Evolutionary conservation across 768 basidiomycete species (phyloP), one percentile per base, ranked within the genome.

Genomic region (Brasilioporus rufonigricans): DNA sequence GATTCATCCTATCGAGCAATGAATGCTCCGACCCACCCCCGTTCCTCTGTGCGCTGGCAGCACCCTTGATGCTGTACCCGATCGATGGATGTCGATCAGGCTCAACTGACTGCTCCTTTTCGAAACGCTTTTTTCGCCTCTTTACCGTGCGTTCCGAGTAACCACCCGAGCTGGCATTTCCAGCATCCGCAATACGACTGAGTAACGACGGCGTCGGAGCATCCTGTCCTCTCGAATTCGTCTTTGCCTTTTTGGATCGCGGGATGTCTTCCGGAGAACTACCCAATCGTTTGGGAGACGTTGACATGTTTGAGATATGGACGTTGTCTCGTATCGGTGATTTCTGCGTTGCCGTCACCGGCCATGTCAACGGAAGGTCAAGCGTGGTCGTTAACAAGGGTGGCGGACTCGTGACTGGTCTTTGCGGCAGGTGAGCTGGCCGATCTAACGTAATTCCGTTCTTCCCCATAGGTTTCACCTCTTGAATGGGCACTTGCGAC

Each of bases 21-120:
- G 71, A 70, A 10, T 63, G 57, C 48, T 59, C 57, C 13, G 48
- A 31, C 36, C 51, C 56, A 32, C 53, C 50, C 54, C 56, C 65
- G 32, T 58, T 59, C 57, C 61, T 63, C 50, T 55, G 58, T 43
- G 61, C 69, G 43, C 51, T 74, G 43, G 81, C 82, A 24, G 82
- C 82, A 48, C 82, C 82, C 60, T 77, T 81, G 59, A 83, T 83
- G 58, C 78, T 81, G 57, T 69, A 77, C 38, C 79, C 81, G n/a
- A 71, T 73, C 39, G 66, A 63, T 12, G 76, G 74, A 58, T 61
- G 61, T 54, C 65, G 69, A 61, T 74, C 69, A 50, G 63, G 63
- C 44, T 71, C 69, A 39, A 63, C 57, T 39, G 66, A 64, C 29
- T 44, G 55, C 44, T 60, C 65, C 57, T 48, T 64, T 29, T 59